These are phyloP conservation scores for Phytophthora hibernalis DNA, from an alignment of 352 stramenopile species.

Conservation along the genomic window DNA sequence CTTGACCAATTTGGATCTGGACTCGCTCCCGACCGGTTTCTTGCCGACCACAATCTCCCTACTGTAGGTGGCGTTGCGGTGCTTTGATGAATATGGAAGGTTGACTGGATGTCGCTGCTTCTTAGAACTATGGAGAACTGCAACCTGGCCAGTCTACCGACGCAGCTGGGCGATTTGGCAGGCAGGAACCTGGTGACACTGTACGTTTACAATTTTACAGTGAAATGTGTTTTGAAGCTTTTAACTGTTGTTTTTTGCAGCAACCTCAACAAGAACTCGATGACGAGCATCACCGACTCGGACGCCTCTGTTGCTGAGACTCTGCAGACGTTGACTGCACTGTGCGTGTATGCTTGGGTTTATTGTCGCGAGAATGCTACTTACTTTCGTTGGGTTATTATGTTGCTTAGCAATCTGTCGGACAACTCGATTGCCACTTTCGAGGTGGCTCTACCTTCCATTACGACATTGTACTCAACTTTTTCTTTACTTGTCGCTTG, in stretches of 20 bases:
- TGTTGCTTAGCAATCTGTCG: slow-evolving; percentile 49
- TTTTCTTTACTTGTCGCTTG: neutral
- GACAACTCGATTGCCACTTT: slow-evolving; percentile 58
- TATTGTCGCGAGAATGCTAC: neutral
- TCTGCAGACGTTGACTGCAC: slow-evolving; percentile 50
- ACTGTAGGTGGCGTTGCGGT: slow-evolving; percentile 35
- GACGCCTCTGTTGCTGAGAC: slow-evolving; percentile 43
- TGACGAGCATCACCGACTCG: slow-evolving; percentile 47
- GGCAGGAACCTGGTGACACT: slow-evolving; percentile 57
- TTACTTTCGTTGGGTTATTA: slow-evolving; percentile 6
- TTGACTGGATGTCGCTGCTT: slow-evolving; percentile 3
- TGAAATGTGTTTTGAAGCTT: neutral
- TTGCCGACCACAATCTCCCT: slow-evolving; percentile 56
- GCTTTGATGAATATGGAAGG: slow-evolving; percentile 1
- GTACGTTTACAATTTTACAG: slow-evolving; percentile 36
- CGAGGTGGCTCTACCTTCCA: slow-evolving; percentile 43
- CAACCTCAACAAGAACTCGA: slow-evolving; percentile 66
- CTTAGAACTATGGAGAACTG: slow-evolving; percentile 75
- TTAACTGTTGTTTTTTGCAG: slow-evolving; percentile 26
- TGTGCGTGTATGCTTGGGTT: slow-evolving; percentile 38
- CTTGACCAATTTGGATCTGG: slow-evolving; percentile 70
- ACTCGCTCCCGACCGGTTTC: slow-evolving; percentile 49
- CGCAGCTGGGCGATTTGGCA: slow-evolving; percentile 53
- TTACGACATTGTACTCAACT: slow-evolving; percentile 50
- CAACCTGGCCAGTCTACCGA: slow-evolving; percentile 57